These are phyloP conservation scores for Acacia crassicarpa DNA, from an alignment of 306 rosid genomes.

Conservation along the genomic window DNA sequence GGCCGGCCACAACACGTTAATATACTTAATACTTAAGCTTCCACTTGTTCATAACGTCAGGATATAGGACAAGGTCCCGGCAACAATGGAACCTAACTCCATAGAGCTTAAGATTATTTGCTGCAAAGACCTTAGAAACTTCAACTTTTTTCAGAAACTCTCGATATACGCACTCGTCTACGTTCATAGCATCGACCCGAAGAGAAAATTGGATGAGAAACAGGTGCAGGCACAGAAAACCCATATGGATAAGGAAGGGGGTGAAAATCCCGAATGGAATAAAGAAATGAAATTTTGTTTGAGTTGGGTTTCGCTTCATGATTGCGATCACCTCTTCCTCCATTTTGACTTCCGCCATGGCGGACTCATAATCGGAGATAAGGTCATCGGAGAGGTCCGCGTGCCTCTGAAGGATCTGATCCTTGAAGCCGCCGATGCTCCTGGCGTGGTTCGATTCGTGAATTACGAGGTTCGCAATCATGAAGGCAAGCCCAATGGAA, in stretches of 20 bases:
- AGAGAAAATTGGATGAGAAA: background rate
- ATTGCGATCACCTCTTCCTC: slow-evolving; percentile 29
- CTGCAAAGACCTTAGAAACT: slow-evolving; percentile 40
- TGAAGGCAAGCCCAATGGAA: slow-evolving; percentile 50
- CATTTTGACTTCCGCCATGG: slow-evolving; percentile 50
- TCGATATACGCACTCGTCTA: slow-evolving; percentile 42
- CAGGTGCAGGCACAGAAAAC: slow-evolving; percentile 40
- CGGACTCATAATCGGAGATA: slow-evolving; percentile 44
- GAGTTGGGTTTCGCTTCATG: slow-evolving; percentile 15
- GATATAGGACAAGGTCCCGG: background rate
- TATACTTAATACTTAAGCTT: background rate
- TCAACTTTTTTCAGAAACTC: slow-evolving; percentile 77
- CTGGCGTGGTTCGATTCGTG: slow-evolving; percentile 27
- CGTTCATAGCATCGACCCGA: slow-evolving; percentile 37
- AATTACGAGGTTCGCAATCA: slow-evolving; percentile 50
- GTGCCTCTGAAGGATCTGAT: slow-evolving; percentile 42
- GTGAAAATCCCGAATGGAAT: slow-evolving; percentile 53
- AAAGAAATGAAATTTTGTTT: slow-evolving; percentile 35
- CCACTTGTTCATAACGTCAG: background rate
- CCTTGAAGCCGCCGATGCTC: background rate
- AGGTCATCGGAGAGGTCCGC: slow-evolving; percentile 45
- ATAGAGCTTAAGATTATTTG: slow-evolving; percentile 51
- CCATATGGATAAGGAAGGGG: slow-evolving; percentile 17
- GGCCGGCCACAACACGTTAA: background rate
- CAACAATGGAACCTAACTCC: slow-evolving; percentile 32